Base-by-base conservation (phyloP, 306 rosid species). In the Luffa acutangula region DNA sequence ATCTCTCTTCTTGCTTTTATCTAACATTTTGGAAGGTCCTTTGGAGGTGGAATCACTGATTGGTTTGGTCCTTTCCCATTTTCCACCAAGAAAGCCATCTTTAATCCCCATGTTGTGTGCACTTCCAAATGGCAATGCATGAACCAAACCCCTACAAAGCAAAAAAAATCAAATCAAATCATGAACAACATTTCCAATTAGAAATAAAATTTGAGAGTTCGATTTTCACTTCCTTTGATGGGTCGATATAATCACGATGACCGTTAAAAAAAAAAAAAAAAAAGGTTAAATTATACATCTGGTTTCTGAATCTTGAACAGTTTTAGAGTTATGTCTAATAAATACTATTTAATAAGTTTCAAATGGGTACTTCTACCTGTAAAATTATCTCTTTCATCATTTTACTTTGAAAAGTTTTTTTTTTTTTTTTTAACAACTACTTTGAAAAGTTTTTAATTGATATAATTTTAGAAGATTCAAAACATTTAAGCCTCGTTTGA, bases 71-170 rank as follows among this genome's bases (percentile, higher is more conserved):
- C 96, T 79, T 91, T 91, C 0, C 98, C 98, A 79, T 92, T 92
- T 57, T 94, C 95, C 83, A 94, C 98, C 85, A 94, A 82, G 85
- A 95, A 95, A 0, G 97, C 97, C 98, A 95, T 95, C 88, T 95
- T 95, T 57, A 95, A 87, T 7, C 98, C 98, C 98, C 98, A 92
- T 71, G 98, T 87, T 69, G 98, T 94, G 77, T 94, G 98, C 62
- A 89, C 90, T 79, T 94, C 98, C 87, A 94, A 74, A 84, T 94
- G 98, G 52, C 98, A 94, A 62, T 94, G 98, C 92, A 94, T 7
- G 87, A 94, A 94, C 98, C 98, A 94, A 37, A 92, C 94, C 53
- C 98, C 98, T 94, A 4, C 41, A 58, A 18, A 66, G n/a, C 3
- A 7, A 62, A 17, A 9, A 45, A 12, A 48, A 45, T 10, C 42